Evolutionary conservation across 352 stramenopile genomes (phyloP), one percentile per base, ranked within the genome.

Genomic region (Phytophthora litchii): DNA sequence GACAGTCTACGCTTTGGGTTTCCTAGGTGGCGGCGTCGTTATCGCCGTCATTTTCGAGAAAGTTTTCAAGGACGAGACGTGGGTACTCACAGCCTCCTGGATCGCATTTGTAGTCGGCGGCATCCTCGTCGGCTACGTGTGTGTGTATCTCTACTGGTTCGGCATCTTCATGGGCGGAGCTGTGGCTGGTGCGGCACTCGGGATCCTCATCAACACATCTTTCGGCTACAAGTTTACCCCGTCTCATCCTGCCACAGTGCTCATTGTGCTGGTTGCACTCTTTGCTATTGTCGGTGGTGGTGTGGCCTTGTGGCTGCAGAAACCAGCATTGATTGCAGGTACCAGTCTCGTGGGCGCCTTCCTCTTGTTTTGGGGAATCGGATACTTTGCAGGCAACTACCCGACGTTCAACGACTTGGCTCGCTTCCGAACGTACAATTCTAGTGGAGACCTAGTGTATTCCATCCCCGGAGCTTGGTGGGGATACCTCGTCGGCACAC

Each of bases 91-190:
- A 1, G 74, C 73, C 25, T 87, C 80, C 2, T 92, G 83, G 83
- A 80, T 91, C 63, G 78, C 70, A 44, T 92, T 92, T 67, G 71
- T 83, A 44, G 56, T 79, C 7, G 74, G 76, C 40, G 83, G 83
- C 2, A 53, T 92, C 21, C 8, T 89, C 4, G 52, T 78, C 16
- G 83, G 70, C 16, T 61, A 75, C 27, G 53, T 86, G 23, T 75
- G 73, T 54, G 70, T 89, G 35, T 80, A 77, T 29, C 47, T 88
- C 14, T 88, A 78, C 57, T 71, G 49, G 25, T 50, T 64, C 9
- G 78, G 80, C 32, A 64, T 91, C 54, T 87, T 87, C 64, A 61
- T 86, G 12, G 67, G 72, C 17, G 83, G 83, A 4, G 80, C 77
- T 0, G 70, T 81, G 10, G 79, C 64, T n/a, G 83, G 83, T 2